These are phyloP conservation scores for Claviceps africana DNA, from an alignment of 2,329 filamentous ascomycete species.

Conservation along the genomic window DNA sequence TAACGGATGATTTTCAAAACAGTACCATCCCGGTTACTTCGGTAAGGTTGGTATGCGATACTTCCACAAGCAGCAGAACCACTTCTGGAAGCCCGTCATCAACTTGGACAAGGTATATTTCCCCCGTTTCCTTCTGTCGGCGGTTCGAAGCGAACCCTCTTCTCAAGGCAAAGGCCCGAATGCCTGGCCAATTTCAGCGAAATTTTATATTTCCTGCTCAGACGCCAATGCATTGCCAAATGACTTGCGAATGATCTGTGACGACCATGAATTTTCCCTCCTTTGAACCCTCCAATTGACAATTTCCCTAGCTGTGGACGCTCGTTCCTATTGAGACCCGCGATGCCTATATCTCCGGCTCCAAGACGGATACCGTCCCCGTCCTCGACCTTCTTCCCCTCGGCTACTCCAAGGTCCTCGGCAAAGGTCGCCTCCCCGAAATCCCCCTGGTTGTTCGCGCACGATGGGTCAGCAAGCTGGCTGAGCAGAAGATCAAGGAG, in stretches of 20 bases:
- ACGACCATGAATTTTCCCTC: neutral
- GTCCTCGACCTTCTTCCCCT: constrained; percentile 95
- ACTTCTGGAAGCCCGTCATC: constrained; percentile 97
- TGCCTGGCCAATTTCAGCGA: neutral
- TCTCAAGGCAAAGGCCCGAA: neutral
- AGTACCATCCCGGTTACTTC: constrained; percentile 98
- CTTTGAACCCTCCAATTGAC: constrained; percentile 14
- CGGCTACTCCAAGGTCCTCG: constrained; percentile 97
- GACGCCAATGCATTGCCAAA: too few species aligned
- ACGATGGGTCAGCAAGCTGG: constrained; percentile 87
- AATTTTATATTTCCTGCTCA: neutral
- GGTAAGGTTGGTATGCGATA: constrained; percentile 91
- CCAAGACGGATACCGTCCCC: constrained; percentile 80
- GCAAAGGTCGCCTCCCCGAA: constrained; percentile 90
- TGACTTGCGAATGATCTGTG: neutral
- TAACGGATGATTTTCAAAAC: constrained; percentile 20
- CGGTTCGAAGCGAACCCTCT: neutral
- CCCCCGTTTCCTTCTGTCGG: constrained; percentile 4
- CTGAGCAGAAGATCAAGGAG: constrained; percentile 98
- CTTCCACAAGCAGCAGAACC: constrained; percentile 93
- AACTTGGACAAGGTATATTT: constrained; percentile 87
- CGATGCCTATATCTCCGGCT: constrained; percentile 72
- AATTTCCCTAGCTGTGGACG: constrained; percentile 62
- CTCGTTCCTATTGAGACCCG: constrained; percentile 88
- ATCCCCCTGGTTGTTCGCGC: constrained; percentile 90